These are phyloP conservation scores for Vicia faba DNA, from an alignment of 306 rosid genomes.

Conservation along the genomic window DNA sequence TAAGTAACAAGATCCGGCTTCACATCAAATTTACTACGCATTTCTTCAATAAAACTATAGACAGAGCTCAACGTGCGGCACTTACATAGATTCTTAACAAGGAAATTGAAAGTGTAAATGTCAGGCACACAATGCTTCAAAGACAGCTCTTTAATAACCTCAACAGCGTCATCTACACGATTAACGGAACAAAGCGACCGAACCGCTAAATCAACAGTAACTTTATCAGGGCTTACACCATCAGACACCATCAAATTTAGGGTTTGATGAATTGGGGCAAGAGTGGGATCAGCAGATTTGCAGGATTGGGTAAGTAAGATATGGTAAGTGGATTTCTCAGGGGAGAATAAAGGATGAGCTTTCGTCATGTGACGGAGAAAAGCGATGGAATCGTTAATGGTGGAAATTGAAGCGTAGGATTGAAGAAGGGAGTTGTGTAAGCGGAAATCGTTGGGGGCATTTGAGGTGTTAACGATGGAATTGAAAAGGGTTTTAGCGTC, in stretches of 20 bases:
- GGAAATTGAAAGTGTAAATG: slow-evolving; percentile 63
- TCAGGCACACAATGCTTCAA: slow-evolving; percentile 61
- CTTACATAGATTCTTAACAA: slow-evolving; percentile 70
- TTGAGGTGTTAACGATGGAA: slow-evolving; percentile 47
- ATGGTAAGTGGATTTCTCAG: slow-evolving; percentile 71
- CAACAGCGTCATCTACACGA: slow-evolving; percentile 58
- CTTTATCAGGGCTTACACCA: slow-evolving; percentile 62
- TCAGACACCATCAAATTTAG: slow-evolving; percentile 69
- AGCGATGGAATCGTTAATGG: slow-evolving; percentile 62
- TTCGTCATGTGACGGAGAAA: slow-evolving; percentile 75
- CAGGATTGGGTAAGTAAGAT: slow-evolving; percentile 65
- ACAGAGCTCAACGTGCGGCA: slow-evolving; percentile 50
- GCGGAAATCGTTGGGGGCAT: slow-evolving; percentile 45
- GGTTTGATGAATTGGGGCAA: slow-evolving; percentile 58
- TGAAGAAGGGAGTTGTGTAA: slow-evolving; percentile 67
- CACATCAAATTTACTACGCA: slow-evolving; percentile 44
- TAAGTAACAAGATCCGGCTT: slow-evolving; percentile 86
- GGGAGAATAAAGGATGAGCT: slow-evolving; percentile 58
- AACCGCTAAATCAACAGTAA: slow-evolving; percentile 63
- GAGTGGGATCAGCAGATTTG: slow-evolving; percentile 47
- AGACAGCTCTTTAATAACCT: slow-evolving; percentile 56
- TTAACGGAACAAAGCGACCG: slow-evolving; percentile 63
- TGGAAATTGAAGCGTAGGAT: slow-evolving; percentile 67
- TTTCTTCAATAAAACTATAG: slow-evolving; percentile 58
- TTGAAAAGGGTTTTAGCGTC: slow-evolving; percentile 63